Evolutionary conservation across 352 stramenopile species (phyloP), one percentile per base, ranked within the genome.

Genomic region (Phytophthora gonapodyides): DNA sequence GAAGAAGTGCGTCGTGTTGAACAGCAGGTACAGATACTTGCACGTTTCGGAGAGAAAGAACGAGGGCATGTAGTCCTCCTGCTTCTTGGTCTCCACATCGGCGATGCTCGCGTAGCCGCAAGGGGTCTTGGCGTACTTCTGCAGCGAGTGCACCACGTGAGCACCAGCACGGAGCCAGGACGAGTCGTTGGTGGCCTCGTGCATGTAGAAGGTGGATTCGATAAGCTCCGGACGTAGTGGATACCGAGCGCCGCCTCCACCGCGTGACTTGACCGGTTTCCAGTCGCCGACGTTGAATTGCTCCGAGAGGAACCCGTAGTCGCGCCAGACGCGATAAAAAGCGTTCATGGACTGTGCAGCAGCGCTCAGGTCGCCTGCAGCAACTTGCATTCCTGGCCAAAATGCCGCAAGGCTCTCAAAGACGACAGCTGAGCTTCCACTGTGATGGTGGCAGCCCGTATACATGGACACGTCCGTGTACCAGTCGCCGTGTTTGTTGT

Each of bases 11-110:
- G 92, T 91, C 40, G 75, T 87, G 64, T 92, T 88, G 50, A 93
- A 99, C 5, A 99, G 91, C 46, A 99, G 62, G 74, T 98, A 99
- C 3, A 99, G 78, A 73, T 99, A 99, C 73, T 99, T 99, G 70
- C 98, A 89, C 11, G 98, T 99, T 77, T 99, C 98, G 10, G 92
- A 98, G 0, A 99, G 81, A 67, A 99, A 99, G 67, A 98, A 99
- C 6, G 90, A 98, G 42, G 97, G 97, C 98, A 99, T 99, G 63
- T 97, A 89, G 62, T 99, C 91, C 15, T 97, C 80, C 43, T 98
- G 84, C 78, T 82, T 57, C 70, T 93, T 82, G 8, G 81, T 89
- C 55, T 96, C 79, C 12, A 98, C 78, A 64, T 98, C 81, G 8
- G 66, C 69, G 41, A 96, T 88, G 17, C 84, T 95, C 35, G 94